Evolutionary conservation across 2,329 filamentous ascomycete genomes (phyloP).

Genomic region (Fusarium luffae): DNA sequence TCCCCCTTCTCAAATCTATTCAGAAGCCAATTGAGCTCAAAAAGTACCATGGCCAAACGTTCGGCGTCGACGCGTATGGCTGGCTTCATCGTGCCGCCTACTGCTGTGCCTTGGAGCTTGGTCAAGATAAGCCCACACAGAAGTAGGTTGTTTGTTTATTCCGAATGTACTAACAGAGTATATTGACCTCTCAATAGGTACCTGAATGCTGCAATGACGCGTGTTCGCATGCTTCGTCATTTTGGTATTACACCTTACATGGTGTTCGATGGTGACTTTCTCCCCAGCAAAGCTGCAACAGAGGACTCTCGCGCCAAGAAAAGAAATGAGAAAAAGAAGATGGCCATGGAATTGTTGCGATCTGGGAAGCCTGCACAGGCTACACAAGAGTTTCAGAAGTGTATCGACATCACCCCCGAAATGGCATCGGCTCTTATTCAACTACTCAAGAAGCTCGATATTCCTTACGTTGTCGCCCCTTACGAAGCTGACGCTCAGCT

Average conservation of each 20-base stretch:
- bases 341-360: slow-evolving; percentile 81
- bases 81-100: slow-evolving; percentile 97
- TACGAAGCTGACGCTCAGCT: slow-evolving; percentile 99
- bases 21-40: slow-evolving; percentile 89
- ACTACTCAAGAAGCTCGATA: slow-evolving; percentile 81
- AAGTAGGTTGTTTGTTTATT: slow-evolving; percentile 67
- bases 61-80: slow-evolving; percentile 97
- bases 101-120: slow-evolving; percentile 90
- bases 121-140: slow-evolving; percentile 85
- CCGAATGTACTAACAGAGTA: not conserved
- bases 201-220: slow-evolving; percentile 88
- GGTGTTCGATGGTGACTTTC: slow-evolving; percentile 94
- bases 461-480: slow-evolving; percentile 92
- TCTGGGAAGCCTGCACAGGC: slow-evolving; percentile 85
- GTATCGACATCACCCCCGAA: slow-evolving; percentile 92
- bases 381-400: slow-evolving; percentile 89
- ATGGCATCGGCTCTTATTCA: slow-evolving; percentile 96
- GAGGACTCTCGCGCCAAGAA: slow-evolving; percentile 80
- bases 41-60: slow-evolving; percentile 85
- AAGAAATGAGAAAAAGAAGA: slow-evolving; percentile 79
- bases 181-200: slow-evolving; percentile 65
- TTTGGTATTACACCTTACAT: slow-evolving; percentile 95
- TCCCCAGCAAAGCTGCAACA: slow-evolving; percentile 92
- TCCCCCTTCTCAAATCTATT: slow-evolving; percentile 95
- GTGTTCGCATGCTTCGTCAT: slow-evolving; percentile 92